These are phyloP conservation scores for Olyra latifolia DNA, from an alignment of 176 grass and related monocot species.

Conservation along the genomic window DNA sequence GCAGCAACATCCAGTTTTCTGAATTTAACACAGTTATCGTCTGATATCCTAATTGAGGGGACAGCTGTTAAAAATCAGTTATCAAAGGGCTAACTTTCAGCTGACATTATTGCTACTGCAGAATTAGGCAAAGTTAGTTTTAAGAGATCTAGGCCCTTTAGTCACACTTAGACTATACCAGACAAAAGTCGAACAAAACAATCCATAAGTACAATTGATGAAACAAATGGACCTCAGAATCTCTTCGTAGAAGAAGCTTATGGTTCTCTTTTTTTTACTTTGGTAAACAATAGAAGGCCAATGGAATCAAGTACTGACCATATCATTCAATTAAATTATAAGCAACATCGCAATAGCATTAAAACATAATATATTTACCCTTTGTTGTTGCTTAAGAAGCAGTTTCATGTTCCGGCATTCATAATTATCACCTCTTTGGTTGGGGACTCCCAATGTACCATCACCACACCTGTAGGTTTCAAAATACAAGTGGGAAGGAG, in stretches of 20 bases:
- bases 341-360: slow-evolving; percentile 13
- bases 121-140: background rate
- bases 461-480: slow-evolving; percentile 74
- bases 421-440: slow-evolving; percentile 96
- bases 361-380: slow-evolving; percentile 50
- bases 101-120: background rate
- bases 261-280: background rate
- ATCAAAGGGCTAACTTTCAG: background rate
- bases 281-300: background rate
- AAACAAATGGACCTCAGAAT: slow-evolving; percentile 12
- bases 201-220: background rate
- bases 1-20: background rate
- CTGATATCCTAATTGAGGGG: background rate
- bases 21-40: background rate
- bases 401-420: slow-evolving; percentile 99
- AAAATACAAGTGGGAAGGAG: slow-evolving; percentile 26
- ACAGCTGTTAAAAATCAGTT: background rate
- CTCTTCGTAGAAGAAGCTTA: background rate
- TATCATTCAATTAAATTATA: slow-evolving; percentile 11
- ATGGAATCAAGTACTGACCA: slow-evolving; percentile 6
- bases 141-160: background rate
- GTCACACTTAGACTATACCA: background rate
- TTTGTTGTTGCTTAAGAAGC: slow-evolving; percentile 95
- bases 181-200: background rate
- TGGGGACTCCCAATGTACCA: slow-evolving; percentile 90